Evolutionary conservation across 2,329 filamentous ascomycete species (phyloP).

Genomic region (Ophiostoma triangulosporum): DNA sequence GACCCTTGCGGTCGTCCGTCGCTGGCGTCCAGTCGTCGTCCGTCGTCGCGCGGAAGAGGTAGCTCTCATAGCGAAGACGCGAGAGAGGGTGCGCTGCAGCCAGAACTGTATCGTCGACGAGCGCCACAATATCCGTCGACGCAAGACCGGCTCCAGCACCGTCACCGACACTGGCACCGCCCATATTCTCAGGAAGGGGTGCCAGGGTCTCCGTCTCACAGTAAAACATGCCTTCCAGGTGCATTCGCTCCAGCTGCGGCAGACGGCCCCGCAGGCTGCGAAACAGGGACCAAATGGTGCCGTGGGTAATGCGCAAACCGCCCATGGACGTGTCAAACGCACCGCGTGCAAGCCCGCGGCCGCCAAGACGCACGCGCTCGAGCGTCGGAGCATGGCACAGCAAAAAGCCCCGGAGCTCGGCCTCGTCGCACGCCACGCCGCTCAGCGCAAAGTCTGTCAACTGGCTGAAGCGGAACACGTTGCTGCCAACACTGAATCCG

Average conservation of each 20-base stretch:
- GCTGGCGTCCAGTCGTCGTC: slow-evolving; percentile 26
- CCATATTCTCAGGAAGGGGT: background rate
- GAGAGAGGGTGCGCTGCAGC: background rate
- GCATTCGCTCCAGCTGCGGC: slow-evolving; percentile 27
- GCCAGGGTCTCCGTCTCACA: slow-evolving; percentile 18
- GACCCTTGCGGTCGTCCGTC: slow-evolving; percentile 4
- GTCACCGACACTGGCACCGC: too few relatives aligned
- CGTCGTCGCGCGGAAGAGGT: slow-evolving; percentile 28
- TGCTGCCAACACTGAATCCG: background rate
- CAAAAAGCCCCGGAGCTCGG: slow-evolving; percentile 30
- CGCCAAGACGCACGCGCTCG: slow-evolving; percentile 30
- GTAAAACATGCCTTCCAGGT: slow-evolving; percentile 33
- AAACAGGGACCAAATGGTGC: slow-evolving; percentile 31
- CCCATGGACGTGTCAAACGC: slow-evolving; percentile 21
- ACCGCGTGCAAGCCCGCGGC: slow-evolving; percentile 25
- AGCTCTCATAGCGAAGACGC: slow-evolving; percentile 22
- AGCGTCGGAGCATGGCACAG: slow-evolving; percentile 26
- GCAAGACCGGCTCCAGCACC: background rate
- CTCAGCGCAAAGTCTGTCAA: slow-evolving; percentile 30
- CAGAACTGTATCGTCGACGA: background rate
- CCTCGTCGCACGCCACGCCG: slow-evolving; percentile 30
- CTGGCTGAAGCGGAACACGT: slow-evolving; percentile 23
- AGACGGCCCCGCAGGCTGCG: slow-evolving; percentile 24
- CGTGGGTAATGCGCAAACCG: slow-evolving; percentile 28
- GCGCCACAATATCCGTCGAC: background rate